Conservation (phyloP, 228 moss, liverwort and hornwort genomes). For the Sphagnum magellanicum region DNA sequence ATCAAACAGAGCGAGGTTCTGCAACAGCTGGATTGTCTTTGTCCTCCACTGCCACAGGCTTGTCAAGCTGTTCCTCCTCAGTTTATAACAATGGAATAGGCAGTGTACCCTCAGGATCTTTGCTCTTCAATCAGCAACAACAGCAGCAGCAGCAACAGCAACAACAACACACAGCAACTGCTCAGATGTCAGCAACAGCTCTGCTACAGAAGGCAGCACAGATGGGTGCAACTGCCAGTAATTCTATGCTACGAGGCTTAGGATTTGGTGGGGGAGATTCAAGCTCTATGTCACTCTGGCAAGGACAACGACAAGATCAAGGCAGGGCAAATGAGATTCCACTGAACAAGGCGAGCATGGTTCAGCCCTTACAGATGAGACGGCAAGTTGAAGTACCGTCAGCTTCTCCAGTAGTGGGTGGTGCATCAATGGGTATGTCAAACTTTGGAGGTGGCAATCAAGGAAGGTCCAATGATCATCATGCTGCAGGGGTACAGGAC, state of each 20-base stretch:
- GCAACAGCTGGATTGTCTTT: constrained; percentile 66
- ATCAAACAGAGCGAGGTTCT: constrained; percentile 74
- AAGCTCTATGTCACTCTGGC: constrained; percentile 73
- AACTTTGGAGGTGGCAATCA: constrained; percentile 39
- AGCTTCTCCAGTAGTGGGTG: constrained; percentile 50
- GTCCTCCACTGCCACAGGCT: constrained; percentile 68
- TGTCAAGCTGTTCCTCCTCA: constrained; percentile 69
- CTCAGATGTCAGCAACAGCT: constrained; percentile 99
- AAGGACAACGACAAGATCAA: constrained; percentile 92
- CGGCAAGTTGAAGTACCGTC: constrained; percentile 35
- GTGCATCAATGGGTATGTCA: constrained; percentile 55
- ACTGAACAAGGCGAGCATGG: constrained; percentile 27
- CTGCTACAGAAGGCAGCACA: constrained; percentile 99
- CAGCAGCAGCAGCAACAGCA: too few species aligned
- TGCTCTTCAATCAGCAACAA: constrained; percentile 53
- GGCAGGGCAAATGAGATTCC: constrained; percentile 41
- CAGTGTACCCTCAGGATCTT: constrained; percentile 52
- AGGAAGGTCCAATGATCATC: constrained; percentile 44
- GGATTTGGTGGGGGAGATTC: constrained; percentile 88
- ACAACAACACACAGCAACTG: constrained; percentile 68
- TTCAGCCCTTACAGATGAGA: constrained; percentile 16
- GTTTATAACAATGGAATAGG: constrained; percentile 68
- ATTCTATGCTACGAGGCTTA: constrained; percentile 83
- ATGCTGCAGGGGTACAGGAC: constrained; percentile 57
- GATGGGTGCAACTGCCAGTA: constrained; percentile 93